phyloP scores from a whole-genome alignment of 495 filamentous ascomycete genomes.

The Penicillium simplicissimum region DNA sequence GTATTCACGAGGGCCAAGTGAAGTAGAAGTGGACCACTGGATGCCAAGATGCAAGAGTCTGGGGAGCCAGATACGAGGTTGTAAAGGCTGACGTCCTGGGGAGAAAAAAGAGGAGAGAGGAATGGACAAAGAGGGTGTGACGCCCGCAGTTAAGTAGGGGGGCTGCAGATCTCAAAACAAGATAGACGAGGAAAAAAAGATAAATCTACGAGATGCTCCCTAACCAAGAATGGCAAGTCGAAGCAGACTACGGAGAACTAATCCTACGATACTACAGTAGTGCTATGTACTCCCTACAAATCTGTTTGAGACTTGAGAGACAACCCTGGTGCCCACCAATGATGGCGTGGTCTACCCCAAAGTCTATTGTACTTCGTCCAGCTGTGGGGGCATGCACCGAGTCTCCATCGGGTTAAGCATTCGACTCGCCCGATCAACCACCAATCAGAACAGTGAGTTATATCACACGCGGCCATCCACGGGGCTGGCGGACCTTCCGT shows the following conservation, averaged over 20 bases:
- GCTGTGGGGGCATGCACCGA: not conserved
- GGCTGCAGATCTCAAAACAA: not conserved
- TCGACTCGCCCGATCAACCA: not conserved
- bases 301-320: not conserved
- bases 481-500: not conserved
- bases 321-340: not conserved
- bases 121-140: not conserved
- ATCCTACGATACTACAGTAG: too few species aligned
- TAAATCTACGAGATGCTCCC: not conserved
- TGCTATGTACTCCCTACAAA: not conserved
- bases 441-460: not conserved
- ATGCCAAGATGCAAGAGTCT: not conserved
- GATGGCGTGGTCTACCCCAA: not conserved
- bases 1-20: slow-evolving; percentile 3
- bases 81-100: not conserved
- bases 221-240: slow-evolving; percentile 12
- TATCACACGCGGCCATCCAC: slow-evolving; percentile 2
- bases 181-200: not conserved
- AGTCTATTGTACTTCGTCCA: not conserved
- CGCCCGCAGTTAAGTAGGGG: not conserved
- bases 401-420: slow-evolving; percentile 5
- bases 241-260: not conserved
- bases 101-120: not conserved
- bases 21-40: slow-evolving; percentile 9
- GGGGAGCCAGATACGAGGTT: not conserved